A percentile compares a stretch with the other conserved stretches of the same genome.
Evolutionary conservation across 306 rosid species (phyloP).

Genomic region (Luffa acutangula): DNA sequence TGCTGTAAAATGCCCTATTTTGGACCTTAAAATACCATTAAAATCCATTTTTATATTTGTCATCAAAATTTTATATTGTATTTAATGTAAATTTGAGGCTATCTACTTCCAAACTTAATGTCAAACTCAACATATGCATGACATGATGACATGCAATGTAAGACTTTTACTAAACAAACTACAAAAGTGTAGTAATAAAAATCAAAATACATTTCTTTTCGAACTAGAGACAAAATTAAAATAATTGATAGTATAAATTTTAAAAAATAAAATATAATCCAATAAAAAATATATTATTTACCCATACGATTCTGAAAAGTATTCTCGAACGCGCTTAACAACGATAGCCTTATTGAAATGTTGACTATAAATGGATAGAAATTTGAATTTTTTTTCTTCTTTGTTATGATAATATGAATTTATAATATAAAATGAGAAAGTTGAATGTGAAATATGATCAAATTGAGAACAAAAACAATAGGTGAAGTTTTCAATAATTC

Average conservation of each 20-base stretch:
- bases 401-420: neutral
- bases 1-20: neutral
- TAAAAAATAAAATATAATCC: neutral
- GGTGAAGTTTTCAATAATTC: neutral
- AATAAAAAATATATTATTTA: neutral
- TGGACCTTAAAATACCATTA: neutral
- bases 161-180: neutral
- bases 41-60: neutral
- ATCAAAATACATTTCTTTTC: neutral
- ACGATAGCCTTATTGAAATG: neutral
- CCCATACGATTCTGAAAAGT: neutral
- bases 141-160: neutral
- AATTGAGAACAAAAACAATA: neutral
- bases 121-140: neutral
- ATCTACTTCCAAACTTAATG: neutral
- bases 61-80: neutral
- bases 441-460: neutral
- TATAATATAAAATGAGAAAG: neutral
- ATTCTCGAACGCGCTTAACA: neutral
- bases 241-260: too few relatives aligned
- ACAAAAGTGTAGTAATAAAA: neutral
- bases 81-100: neutral
- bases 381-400: neutral
- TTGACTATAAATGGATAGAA: neutral
- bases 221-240: neutral